phyloP scores from a whole-genome alignment of 2,329 filamentous ascomycete genomes.

The Verticillium dahliae region DNA sequence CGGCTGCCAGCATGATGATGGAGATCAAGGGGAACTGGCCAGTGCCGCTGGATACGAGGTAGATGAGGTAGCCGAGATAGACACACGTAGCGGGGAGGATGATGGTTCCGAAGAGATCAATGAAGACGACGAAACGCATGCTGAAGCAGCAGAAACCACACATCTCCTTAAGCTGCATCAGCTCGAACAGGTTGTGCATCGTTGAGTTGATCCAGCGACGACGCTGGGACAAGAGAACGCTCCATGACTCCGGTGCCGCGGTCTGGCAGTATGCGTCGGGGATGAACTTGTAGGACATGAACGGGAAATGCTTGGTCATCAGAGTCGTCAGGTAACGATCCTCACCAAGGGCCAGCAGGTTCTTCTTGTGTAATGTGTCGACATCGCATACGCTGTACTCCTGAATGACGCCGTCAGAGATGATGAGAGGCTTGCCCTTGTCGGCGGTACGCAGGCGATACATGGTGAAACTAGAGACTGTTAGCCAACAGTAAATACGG shows the following conservation, averaged over 20 bases:
- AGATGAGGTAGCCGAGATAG: conserved; percentile 85
- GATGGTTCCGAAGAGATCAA: conserved; percentile 88
- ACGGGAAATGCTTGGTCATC: conserved; percentile 96
- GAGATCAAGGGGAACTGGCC: conserved; percentile 83
- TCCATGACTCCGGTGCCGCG: conserved; percentile 90
- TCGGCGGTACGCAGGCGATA: conserved; percentile 92
- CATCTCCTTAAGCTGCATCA: conserved; percentile 85
- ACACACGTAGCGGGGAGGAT: conserved; percentile 84
- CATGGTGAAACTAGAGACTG: conserved; percentile 80
- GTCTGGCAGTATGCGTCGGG: conserved; percentile 90
- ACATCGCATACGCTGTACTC: conserved; percentile 88
- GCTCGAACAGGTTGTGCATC: conserved; percentile 88
- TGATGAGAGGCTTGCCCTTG: conserved; percentile 89
- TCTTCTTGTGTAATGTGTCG: conserved; percentile 96
- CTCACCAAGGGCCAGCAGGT: conserved; percentile 85
- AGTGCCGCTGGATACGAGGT: conserved; percentile 59
- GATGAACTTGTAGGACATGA: conserved; percentile 94
- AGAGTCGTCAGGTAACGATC: conserved; percentile 95
- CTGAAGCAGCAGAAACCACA: conserved; percentile 99
- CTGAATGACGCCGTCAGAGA: conserved; percentile 77
- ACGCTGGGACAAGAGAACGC: conserved; percentile 90
- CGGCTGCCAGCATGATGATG: conserved; percentile 78
- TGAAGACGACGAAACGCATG: conserved; percentile 93
- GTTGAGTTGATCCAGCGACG: conserved; percentile 99
- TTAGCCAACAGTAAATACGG: conserved; percentile 22